phyloP scores from a whole-genome alignment of 2,329 filamentous ascomycete species.

The Xylariales sp. region DNA sequence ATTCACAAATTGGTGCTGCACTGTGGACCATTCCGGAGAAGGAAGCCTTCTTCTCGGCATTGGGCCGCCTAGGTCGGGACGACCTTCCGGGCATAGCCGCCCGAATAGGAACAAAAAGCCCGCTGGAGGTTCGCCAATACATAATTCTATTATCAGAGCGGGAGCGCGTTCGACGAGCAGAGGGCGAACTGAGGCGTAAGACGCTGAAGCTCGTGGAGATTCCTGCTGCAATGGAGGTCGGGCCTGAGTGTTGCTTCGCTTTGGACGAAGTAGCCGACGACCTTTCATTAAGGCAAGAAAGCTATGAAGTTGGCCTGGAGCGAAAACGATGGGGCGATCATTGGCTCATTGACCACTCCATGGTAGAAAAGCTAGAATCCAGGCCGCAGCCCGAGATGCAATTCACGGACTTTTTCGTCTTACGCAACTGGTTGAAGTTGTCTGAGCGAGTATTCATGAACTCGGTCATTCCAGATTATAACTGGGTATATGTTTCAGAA shows the following conservation, averaged over 20 bases:
- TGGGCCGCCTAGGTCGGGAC: constrained; percentile 60
- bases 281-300: constrained; percentile 60
- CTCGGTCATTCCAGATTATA: constrained; percentile 51
- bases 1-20: constrained; percentile 63
- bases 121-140: constrained; percentile 69
- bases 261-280: constrained; percentile 67
- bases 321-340: constrained; percentile 53
- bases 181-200: constrained; percentile 24
- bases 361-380: constrained; percentile 13
- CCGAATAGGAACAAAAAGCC: constrained; percentile 66
- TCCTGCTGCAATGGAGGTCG: constrained; percentile 70
- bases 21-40: constrained; percentile 72
- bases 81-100: constrained; percentile 58
- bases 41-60: constrained; percentile 58
- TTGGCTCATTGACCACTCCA: constrained; percentile 58
- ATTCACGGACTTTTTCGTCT: constrained; percentile 53
- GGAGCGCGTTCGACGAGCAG: constrained; percentile 32
- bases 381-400: constrained; percentile 29
- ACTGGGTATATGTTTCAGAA: constrained; percentile 62
- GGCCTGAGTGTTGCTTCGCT: constrained; percentile 56
- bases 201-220: constrained; percentile 49
- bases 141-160: constrained; percentile 56
- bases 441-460: constrained; percentile 76
- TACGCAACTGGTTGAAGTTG: constrained; percentile 58
- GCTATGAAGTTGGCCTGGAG: constrained; percentile 57